Percentiles rank a stretch among this genome's conserved stretches.
These are phyloP conservation scores for Pythium apleroticum DNA, from an alignment of 352 stramenopile species.

Conservation along the genomic window DNA sequence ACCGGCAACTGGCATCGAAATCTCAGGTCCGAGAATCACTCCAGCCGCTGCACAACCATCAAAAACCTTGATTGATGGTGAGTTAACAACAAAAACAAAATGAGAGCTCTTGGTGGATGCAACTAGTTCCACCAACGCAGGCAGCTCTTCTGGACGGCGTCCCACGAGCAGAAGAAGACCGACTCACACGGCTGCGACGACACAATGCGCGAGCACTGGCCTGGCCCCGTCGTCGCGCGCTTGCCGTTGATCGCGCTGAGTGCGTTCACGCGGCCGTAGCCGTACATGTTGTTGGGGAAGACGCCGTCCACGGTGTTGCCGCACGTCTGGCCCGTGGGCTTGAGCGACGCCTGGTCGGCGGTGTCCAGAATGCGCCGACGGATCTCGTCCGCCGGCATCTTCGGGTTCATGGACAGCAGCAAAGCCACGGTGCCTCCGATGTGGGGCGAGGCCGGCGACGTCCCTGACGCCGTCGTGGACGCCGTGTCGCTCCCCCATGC, in stretches of 20 bases:
- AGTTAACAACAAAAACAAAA: no score
- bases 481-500: neutral
- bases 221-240: neutral
- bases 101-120: no score
- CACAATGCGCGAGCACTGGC: neutral
- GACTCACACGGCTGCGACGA: neutral
- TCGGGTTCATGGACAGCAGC: neutral
- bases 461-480: neutral
- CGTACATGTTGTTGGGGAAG: conserved; percentile 33
- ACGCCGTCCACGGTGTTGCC: neutral
- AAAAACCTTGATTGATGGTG: no score
- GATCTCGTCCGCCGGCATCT: neutral
- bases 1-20: no score
- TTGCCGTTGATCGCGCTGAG: neutral
- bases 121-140: neutral
- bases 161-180: neutral
- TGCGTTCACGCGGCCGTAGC: conserved; percentile 30
- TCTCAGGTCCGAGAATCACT: no score
- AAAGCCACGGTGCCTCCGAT: neutral
- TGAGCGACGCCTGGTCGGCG: neutral
- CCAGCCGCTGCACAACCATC: no score
- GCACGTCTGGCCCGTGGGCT: neutral
- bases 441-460: neutral
- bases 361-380: neutral
- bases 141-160: neutral